Evolutionary conservation across 257 asterid genomes (phyloP).

Genomic region (Osmanthus fragrans): DNA sequence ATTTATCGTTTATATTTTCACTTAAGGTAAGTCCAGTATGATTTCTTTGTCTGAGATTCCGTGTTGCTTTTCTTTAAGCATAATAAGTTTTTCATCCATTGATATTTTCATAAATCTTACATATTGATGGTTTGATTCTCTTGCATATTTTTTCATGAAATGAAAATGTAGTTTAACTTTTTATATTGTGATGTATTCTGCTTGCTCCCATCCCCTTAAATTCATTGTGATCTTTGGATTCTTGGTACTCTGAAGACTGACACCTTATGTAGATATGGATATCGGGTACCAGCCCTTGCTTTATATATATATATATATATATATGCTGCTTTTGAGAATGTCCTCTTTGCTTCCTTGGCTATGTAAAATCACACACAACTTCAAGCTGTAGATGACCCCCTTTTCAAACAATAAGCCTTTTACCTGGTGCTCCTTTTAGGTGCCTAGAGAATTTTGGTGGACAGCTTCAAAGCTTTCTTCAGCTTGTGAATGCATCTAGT

Average conservation of each 20-base stretch:
- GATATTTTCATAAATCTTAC: background rate
- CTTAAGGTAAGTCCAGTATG: constrained; percentile 63
- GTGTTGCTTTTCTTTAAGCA: constrained; percentile 22
- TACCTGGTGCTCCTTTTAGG: background rate
- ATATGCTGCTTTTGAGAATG: background rate
- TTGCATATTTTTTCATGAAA: constrained; percentile 4
- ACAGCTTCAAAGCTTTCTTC: background rate
- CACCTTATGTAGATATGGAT: constrained; percentile 7
- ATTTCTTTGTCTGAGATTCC: constrained; percentile 11
- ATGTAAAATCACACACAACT: background rate
- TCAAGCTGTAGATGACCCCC: background rate
- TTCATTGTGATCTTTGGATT: background rate
- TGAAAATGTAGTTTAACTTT: constrained; percentile 12
- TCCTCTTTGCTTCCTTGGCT: background rate
- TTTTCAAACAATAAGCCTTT: background rate
- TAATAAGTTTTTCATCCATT: background rate
- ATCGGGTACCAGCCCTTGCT: background rate
- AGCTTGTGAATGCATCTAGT: background rate
- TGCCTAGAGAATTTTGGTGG: background rate
- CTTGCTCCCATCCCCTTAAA: background rate
- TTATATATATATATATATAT: background rate
- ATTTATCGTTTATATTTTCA: constrained; percentile 74
- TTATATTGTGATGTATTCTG: background rate
- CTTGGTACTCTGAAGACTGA: background rate
- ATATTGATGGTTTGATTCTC: constrained; percentile 12